Evolutionary conservation across 345 rosid genomes (phyloP), one percentile per base, ranked within the genome.

Genomic region (Sonneratia caseolaris): DNA sequence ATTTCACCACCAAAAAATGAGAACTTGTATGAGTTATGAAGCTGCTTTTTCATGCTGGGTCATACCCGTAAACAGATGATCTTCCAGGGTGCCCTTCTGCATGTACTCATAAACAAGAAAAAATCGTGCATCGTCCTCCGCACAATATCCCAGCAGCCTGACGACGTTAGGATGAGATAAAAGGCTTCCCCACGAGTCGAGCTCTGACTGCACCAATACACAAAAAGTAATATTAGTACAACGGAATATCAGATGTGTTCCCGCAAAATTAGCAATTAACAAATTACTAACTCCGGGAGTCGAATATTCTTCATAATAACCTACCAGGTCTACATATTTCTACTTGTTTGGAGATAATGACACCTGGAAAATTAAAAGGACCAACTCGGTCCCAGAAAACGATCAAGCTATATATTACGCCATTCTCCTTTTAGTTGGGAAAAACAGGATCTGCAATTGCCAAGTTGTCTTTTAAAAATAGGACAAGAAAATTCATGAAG

Each of bases 141-240:
- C 38, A 70, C 73, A 73, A 56, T 77, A 77, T 27, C 79, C 79
- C 66, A 69, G 36, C 19, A 73, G 73, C 59, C 70, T 73, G 53
- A 74, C 72, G 7, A 74, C 42, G 67, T 74, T 59, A 22, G 76
- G 76, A 68, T 74, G 76, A 67, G 76, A 68, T 42, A 74, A 37
- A 27, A 1, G 32, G 0, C 76, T 68, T 10, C 76, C 70, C 3
- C 66, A 38, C 35, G 38, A 68, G 32, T 0, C 68, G 55, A 74
- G 72, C 71, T 74, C 76, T 1, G 76, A 0, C 76, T 74, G 76
- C 49, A 68, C 22, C 56, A 53, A 7, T 62, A 18, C 7, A 51
- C 37, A 51, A 22, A 48, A 24, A 32, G 5, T 9, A 11, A n/a
- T n/a, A 18, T 32, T n/a, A 48, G 27, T 1, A 24, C 24, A 2